phyloP scores from a whole-genome alignment of 345 rosid species.

The Durio zibethinus region DNA sequence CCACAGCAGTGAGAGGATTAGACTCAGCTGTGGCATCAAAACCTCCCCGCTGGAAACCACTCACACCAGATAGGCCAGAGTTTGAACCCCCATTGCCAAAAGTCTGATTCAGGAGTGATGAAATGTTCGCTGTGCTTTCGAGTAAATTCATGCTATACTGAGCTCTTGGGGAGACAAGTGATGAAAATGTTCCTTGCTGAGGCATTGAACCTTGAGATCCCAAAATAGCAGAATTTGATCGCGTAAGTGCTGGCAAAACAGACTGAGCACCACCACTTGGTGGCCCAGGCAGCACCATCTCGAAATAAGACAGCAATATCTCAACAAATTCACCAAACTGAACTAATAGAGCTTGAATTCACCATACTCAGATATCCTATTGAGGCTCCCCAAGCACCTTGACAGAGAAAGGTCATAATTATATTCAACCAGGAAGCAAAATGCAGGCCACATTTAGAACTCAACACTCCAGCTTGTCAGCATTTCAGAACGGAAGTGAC shows the following conservation, averaged over 20 bases:
- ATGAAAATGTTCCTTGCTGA: conserved; percentile 45
- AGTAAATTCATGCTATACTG: conserved; percentile 63
- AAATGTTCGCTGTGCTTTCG: conserved; percentile 53
- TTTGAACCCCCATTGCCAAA: conserved; percentile 55
- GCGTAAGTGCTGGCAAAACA: conserved; percentile 52
- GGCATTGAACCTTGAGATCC: conserved; percentile 59
- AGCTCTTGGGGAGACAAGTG: conserved; percentile 44
- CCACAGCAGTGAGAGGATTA: conserved; percentile 48
- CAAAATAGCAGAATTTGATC: conserved; percentile 61
- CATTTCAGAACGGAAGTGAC: neutral
- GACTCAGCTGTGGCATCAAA: conserved; percentile 56
- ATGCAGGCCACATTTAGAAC: neutral
- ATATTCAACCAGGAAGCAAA: neutral
- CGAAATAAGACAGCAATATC: neutral
- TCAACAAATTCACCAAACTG: neutral
- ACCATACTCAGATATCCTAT: neutral
- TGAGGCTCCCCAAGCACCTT: neutral
- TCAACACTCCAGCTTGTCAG: neutral
- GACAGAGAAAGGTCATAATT: neutral
- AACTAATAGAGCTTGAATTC: neutral
- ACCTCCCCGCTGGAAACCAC: conserved; percentile 46
- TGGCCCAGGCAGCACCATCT: conserved; percentile 64
- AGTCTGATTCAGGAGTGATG: conserved; percentile 59
- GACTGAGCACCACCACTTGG: conserved; percentile 55
- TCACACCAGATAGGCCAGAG: conserved; percentile 39